Conservation (phyloP, 257 asterid species). For the Haberlea rhodopensis region DNA sequence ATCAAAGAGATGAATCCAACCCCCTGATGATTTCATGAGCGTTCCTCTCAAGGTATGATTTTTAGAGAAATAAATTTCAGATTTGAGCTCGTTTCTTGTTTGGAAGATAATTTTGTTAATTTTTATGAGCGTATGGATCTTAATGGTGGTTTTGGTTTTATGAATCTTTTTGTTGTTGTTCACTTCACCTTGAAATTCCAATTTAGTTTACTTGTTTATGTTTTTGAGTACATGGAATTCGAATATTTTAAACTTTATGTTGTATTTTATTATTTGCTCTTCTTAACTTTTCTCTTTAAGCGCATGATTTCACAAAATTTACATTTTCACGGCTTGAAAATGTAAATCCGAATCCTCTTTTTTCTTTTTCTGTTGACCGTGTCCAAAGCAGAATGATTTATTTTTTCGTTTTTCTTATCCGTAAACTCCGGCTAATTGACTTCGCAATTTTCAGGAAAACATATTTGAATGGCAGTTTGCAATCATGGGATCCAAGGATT, state of each 20-base stretch:
- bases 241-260: no score
- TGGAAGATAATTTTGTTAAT: background rate
- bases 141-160: constrained; percentile 4
- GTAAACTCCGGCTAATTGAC: background rate
- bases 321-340: background rate
- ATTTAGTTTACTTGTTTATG: background rate
- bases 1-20: constrained; percentile 89
- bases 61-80: background rate
- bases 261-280: no score
- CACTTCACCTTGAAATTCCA: background rate
- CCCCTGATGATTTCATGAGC: constrained; percentile 91
- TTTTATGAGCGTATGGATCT: constrained; percentile 3
- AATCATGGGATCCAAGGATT: constrained; percentile 71
- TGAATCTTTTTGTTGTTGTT: constrained; percentile 1
- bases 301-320: no score
- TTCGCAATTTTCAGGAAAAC: constrained; percentile 51
- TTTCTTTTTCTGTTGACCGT: background rate
- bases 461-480: constrained; percentile 94
- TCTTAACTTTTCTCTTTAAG: no score
- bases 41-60: constrained; percentile 79
- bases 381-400: background rate
- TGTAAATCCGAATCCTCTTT: background rate
- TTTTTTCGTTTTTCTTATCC: background rate
- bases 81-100: constrained; percentile 12
- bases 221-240: no score